Base-by-base conservation (phyloP, 176 grass and related monocot genomes). In the Panicum miliaceum region DNA sequence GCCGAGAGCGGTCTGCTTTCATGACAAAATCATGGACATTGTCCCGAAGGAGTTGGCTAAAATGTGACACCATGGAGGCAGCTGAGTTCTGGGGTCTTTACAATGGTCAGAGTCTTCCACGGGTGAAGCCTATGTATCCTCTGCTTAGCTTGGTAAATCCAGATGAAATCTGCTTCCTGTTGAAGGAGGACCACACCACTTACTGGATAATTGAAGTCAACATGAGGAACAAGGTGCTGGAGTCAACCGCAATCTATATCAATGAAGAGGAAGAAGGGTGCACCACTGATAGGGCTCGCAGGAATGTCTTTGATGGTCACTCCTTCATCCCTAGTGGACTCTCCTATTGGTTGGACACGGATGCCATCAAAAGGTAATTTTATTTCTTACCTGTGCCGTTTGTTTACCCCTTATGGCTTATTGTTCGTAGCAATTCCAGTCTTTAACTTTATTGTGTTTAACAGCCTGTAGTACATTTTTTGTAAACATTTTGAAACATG, bases 321-420 rank as follows among this genome's bases (percentile, higher is more conserved):
- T 14, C 16, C 42, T 79, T 79, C 7, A n/a, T 79, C 5, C 26
- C 59, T 26, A 79, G 60, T 19, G 13, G 11, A 10, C 7, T 64
- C 61, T 34, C 61, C 61, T 14, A 19, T 43, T 79, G 65, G 60
- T 65, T 79, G 59, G 15, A 6, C 46, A 19, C 23, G 38, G 7
- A 46, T 46, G 23, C 57, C 75, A 78, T 63, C 59, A 79, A 22
- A 63, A 78, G 75, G 75, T 77, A 77, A 19, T 12, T 45, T 18
- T 9, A 23, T 25, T 3, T 43, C 22, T 25, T 59, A 47, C 45
- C 3, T 47, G 45, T 47, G 53, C 57, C n/a, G 25, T 58, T 76
- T 19, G 48, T 51, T 51, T 51, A 51, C 13, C 48, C 3, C 48
- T 51, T 43, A 43, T 43, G 3, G 42, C 3, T 43, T 43, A 43